A percentile compares a stretch with the other conserved stretches of the same genome.
These are phyloP conservation scores for Hypoxylon intermedium DNA, from an alignment of 495 filamentous ascomycete species.

Conservation along the genomic window DNA sequence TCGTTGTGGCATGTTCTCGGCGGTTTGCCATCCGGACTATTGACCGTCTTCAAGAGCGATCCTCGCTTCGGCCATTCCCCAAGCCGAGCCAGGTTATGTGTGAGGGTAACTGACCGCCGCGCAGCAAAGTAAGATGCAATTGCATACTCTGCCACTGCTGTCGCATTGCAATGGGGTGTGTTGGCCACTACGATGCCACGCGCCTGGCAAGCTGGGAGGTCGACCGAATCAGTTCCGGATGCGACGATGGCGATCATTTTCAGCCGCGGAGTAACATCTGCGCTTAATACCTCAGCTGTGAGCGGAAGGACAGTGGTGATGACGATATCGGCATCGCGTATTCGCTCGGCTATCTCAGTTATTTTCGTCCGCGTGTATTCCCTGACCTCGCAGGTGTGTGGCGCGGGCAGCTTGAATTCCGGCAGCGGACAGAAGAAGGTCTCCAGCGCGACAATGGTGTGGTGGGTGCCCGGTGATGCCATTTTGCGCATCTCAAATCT, in stretches of 20 bases:
- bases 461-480: constrained; percentile 27
- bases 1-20: constrained; percentile 53
- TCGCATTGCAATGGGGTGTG: constrained; percentile 58
- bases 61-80: constrained; percentile 46
- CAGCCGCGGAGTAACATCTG: constrained; percentile 45
- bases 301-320: constrained; percentile 53
- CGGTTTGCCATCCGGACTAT: constrained; percentile 44
- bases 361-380: constrained; percentile 38
- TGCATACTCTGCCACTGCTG: constrained; percentile 62
- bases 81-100: constrained; percentile 43
- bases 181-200: constrained; percentile 56
- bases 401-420: constrained; percentile 46
- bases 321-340: constrained; percentile 58
- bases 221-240: constrained; percentile 60
- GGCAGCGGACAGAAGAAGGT: constrained; percentile 55
- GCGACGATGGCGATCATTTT: constrained; percentile 59
- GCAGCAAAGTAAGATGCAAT: constrained; percentile 62
- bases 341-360: constrained; percentile 45
- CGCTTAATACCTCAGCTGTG: constrained; percentile 48
- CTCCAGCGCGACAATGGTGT: constrained; percentile 58
- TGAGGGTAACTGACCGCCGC: constrained; percentile 53
- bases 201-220: constrained; percentile 52
- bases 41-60: constrained; percentile 37
- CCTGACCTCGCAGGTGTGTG: constrained; percentile 48
- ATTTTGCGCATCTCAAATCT: constrained; percentile 5